Evolutionary conservation across 257 asterid species (phyloP).

Genomic region (Przewalskia tangutica): DNA sequence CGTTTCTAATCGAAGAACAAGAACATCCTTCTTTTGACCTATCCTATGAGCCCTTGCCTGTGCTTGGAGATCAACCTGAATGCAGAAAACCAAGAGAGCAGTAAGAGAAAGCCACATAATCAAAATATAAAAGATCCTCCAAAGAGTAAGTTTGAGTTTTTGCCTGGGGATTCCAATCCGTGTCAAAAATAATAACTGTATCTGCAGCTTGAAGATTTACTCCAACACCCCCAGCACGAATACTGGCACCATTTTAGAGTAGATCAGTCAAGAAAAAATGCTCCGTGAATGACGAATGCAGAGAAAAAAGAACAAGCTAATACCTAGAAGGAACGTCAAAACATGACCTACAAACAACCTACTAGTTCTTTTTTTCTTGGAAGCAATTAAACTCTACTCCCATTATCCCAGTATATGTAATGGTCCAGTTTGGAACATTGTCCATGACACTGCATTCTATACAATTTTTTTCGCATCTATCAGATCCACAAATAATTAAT

Average conservation of each 20-base stretch:
- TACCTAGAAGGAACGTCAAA: not conserved
- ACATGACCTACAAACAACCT: not conserved
- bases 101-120: not conserved
- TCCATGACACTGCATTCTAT: not conserved
- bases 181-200: conserved; percentile 95
- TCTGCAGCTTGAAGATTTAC: conserved; percentile 99
- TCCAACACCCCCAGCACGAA: conserved; percentile 99
- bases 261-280: conserved; percentile 11
- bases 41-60: conserved; percentile 99
- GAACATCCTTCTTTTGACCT: conserved; percentile 98
- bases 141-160: conserved; percentile 10
- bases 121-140: not conserved
- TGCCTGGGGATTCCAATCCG: conserved; percentile 99
- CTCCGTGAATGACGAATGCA: not conserved
- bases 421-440: not conserved
- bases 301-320: not conserved
- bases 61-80: conserved; percentile 99
- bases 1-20: conserved; percentile 95
- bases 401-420: not conserved
- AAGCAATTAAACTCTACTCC: not conserved
- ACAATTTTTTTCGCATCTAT: not conserved
- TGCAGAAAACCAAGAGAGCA: conserved; percentile 10
- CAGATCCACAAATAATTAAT: not conserved
- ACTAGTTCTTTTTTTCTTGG: not conserved
- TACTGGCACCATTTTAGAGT: conserved; percentile 35